Conservation (phyloP, 2,329 filamentous ascomycete genomes). For the Nemania serpens region DNA sequence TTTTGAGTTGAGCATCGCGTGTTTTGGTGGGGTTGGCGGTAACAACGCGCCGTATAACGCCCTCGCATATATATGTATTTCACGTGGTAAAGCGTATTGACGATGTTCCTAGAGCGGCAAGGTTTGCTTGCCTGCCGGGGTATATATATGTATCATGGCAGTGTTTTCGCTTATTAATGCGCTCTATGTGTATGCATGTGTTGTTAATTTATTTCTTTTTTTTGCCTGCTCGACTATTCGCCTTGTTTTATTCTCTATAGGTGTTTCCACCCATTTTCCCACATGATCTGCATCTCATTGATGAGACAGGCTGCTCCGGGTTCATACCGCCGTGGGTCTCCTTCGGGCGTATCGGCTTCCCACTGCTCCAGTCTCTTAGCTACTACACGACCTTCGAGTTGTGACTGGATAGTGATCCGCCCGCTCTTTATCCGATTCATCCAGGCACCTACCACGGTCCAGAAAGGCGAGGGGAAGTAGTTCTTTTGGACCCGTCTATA, state of each 20-base stretch:
- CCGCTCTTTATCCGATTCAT: conserved; percentile 42
- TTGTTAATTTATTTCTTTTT: not conserved
- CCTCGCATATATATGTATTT: conserved; percentile 11
- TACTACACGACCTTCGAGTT: conserved; percentile 47
- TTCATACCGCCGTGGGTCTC: conserved; percentile 43
- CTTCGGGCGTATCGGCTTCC: conserved; percentile 42
- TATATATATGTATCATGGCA: conserved; percentile 13
- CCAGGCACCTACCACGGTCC: conserved; percentile 49
- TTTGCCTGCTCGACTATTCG: conserved; percentile 1
- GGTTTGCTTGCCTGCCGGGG: conserved; percentile 7
- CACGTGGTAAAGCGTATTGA: conserved; percentile 12
- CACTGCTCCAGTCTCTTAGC: conserved; percentile 48
- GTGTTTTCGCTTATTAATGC: not conserved
- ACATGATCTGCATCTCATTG: conserved; percentile 65
- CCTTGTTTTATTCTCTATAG: conserved; percentile 43
- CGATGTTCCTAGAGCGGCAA: conserved; percentile 14
- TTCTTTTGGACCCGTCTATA: conserved; percentile 46
- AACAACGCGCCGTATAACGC: not conserved
- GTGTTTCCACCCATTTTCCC: conserved; percentile 63
- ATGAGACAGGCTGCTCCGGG: conserved; percentile 57
- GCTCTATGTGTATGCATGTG: not conserved
- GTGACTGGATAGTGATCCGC: conserved; percentile 42
- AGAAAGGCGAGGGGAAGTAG: conserved; percentile 49
- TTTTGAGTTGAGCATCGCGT: not conserved
- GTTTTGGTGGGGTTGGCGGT: not conserved